Percentiles rank a stretch among this genome's conserved stretches.
Evolutionary conservation across 176 grass and related monocot genomes (phyloP).

Genomic region (Oryza coarctata): DNA sequence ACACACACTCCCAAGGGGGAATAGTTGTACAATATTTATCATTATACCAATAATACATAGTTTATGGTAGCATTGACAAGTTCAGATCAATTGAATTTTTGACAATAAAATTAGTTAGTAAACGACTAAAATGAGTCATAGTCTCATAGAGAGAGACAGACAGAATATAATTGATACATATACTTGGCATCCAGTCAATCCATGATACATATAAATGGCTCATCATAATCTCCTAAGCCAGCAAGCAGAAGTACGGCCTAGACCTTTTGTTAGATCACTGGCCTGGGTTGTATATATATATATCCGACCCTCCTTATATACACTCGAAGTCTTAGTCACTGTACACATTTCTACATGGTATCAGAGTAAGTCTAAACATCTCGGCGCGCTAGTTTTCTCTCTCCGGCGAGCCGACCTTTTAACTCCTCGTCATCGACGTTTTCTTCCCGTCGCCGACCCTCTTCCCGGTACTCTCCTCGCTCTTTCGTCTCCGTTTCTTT

Average conservation of each 20-base stretch:
- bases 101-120: neutral
- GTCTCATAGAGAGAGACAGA: neutral
- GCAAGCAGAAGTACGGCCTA: slow-evolving; percentile 93
- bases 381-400: too few species aligned
- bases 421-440: too few species aligned
- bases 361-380: too few species aligned
- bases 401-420: too few species aligned
- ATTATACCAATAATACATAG: neutral
- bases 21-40: neutral
- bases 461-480: too few species aligned
- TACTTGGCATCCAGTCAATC: slow-evolving; percentile 98
- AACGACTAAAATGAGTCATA: neutral
- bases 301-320: too few species aligned
- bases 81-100: neutral
- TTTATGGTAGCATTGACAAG: neutral
- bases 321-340: too few species aligned
- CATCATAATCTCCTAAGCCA: slow-evolving; percentile 77
- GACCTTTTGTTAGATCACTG: too few species aligned
- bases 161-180: slow-evolving; percentile 41
- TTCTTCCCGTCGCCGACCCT: too few species aligned
- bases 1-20: neutral
- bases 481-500: too few species aligned
- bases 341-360: too few species aligned
- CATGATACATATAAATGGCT: slow-evolving; percentile 97
- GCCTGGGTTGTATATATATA: too few species aligned